These are phyloP conservation scores for Pseudoscleropodium purum DNA, from an alignment of 225 moss, liverwort and hornwort species.

Conservation along the genomic window DNA sequence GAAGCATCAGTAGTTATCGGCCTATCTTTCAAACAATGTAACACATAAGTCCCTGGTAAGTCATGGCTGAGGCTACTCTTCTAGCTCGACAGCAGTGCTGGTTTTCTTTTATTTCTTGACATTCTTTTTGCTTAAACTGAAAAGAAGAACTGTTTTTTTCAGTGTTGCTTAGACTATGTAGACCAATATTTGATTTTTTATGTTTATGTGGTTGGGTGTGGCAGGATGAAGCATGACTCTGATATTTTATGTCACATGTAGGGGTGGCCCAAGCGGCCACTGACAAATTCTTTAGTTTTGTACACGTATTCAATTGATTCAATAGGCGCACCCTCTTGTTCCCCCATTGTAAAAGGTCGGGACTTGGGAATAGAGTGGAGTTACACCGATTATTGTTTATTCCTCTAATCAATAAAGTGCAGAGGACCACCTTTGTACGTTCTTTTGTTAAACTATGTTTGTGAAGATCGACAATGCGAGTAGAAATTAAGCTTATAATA, in stretches of 20 bases:
- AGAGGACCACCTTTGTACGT: neutral
- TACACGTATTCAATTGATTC: neutral
- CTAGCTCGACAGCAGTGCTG: neutral
- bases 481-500: neutral
- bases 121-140: too few relatives aligned
- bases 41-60: neutral
- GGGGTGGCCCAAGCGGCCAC: neutral
- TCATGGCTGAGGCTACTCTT: neutral
- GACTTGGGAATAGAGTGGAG: neutral
- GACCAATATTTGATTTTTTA: neutral
- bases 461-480: neutral
- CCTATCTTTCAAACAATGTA: neutral
- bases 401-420: constrained; percentile 1
- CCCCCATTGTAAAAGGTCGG: neutral
- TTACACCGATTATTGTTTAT: neutral
- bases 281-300: neutral
- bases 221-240: neutral
- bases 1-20: neutral
- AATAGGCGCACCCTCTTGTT: neutral
- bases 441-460: neutral
- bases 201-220: neutral
- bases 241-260: neutral
- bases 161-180: neutral
- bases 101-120: neutral
- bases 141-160: too few relatives aligned